Evolutionary conservation across 1,284 basidiomycete genomes (phyloP), one percentile per base, ranked within the genome.

Genomic region (Coniferiporia sulphurascens): DNA sequence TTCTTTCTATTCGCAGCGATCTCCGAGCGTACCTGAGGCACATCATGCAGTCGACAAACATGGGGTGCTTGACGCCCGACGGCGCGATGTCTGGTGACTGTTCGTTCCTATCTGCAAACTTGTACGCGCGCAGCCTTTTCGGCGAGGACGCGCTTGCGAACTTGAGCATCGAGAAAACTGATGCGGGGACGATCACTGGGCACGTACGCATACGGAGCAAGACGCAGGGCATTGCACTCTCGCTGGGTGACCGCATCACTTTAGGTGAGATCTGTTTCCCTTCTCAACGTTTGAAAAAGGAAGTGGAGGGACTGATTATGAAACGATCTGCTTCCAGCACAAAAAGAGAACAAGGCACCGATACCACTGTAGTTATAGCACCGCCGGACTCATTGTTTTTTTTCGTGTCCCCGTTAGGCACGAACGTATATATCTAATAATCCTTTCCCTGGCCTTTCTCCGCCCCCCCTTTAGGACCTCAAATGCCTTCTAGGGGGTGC

Each of bases 121-220:
- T 97, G 78, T 96, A 95, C 74, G 95, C 95, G 32, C 83, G 90
- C 62, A 91, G 87, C 72, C 71, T 96, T 64, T 98, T 98, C 67
- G 94, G 92, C 84, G 97, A 99, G 74, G 97, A 99, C 69, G 97
- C 96, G 0, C 75, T 99, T 38, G 96, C 97, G 48, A 99, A 99
- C 72, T 74, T 98, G 64, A 95, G 91, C 66, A 89, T 99, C 64
- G 97, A 99, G 71, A 84, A 91, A 68, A 87, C 91, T 45, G 91
- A 94, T 57, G 77, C 76, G 12, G 93, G 93, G 0, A 82, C 79
- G 4, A 89, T 97, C 66, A 87, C 87, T 27, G 94, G 94, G 0
- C 94, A 96, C 73, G 93, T 96, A 21, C 84, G 94, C 55, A 97
- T 96, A 69, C 84, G 94, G 60, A 93, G 90, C 70, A 97, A 96